Evolutionary conservation across 352 stramenopile genomes (phyloP), one percentile per base, ranked within the genome.

Genomic region (Phytophthora pistaciae): DNA sequence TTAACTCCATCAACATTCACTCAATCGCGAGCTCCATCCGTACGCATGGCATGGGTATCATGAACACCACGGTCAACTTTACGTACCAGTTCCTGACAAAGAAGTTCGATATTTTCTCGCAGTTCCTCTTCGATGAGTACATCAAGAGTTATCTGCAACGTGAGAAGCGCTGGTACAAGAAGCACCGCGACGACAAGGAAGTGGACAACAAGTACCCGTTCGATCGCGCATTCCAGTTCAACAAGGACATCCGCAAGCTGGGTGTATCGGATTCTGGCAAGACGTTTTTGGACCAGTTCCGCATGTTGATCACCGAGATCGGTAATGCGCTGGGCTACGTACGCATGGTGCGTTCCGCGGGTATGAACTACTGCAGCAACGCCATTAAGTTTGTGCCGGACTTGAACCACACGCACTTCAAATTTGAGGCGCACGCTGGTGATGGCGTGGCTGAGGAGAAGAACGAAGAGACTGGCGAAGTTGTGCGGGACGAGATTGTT

Each of bases 61-160:
- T 98, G 75, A 98, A 97, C 76, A 98, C 93, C 13, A 96, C 95
- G 2, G 94, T 99, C 23, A 98, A 98, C 80, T 98, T 98, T 61
- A 98, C 94, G 63, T 99, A 98, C 72, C 93, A 98, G 76, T 97
- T 98, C 65, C 79, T 99, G 63, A 91, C 89, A 7, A 93, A 96
- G 58, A 97, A 97, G 67, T 95, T 96, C 44, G 88, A 95, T 66
- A 95, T 96, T 56, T 96, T 96, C 44, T 96, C 88, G 40, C 88
- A 98, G 65, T 98, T 98, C 55, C 80, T 99, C 20, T 95, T 96
- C 57, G 93, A 98, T 56, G 95, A 98, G 68, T 96, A 97, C 82
- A 97, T 98, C 64, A 97, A 97, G 72, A 95, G 91, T 64, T 96
- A 98, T 56, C 78, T 99, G 25, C 87, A 97, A 58, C 93, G 93